Evolutionary conservation across 805 yeast genomes (phyloP), one percentile per base, ranked within the genome.

Genomic region (Kodamaea leandrae): DNA sequence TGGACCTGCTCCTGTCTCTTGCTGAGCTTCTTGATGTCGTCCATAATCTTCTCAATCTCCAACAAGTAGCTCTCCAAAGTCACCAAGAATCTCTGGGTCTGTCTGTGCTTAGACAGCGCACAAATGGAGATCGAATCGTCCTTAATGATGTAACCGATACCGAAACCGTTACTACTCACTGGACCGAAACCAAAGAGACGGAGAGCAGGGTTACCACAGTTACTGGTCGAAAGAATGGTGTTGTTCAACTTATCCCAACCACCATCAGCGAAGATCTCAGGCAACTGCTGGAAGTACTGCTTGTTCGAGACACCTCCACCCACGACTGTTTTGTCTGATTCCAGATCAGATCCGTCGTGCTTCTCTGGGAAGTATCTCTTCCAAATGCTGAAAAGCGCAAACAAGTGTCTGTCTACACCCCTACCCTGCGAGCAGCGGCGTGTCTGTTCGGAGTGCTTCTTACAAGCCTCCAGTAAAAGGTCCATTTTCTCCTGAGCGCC

Each of bases 381-480:
- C 95, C 96, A 89, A 49, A 86, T 82, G 53, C 93, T 86, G 56
- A 84, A 86, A 33, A 89, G 67, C 0, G 96, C 96, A 62, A 83
- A 89, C 42, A 89, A 66, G 59, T 89, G 96, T 54, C 97, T 79
- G 59, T 89, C 97, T 53, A 86, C 95, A n/a, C 96, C 96, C 37
- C 80, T 70, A 12, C 96, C 96, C 45, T 65, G 64, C 1, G 93
- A 72, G 49, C 91, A 79, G 43, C 77, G 72, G 52, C 70, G 78
- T 3, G 96, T 86, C 37, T 80, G 82, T 20, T 66, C 66, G 1
- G 83, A 67, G 58, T 89, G 97, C 46, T 75, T 71, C 15, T 63
- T 51, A 59, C 96, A 89, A 0, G 96, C 96, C 21, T 69, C 72
- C 43, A 77, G 72, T 38, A 89, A 71, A 24, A 70, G 68, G 26